A percentile compares a stretch with the other conserved stretches of the same genome.
Conservation (phyloP, 2,329 filamentous ascomycete genomes). For the Cladorrhinum sp. region DNA sequence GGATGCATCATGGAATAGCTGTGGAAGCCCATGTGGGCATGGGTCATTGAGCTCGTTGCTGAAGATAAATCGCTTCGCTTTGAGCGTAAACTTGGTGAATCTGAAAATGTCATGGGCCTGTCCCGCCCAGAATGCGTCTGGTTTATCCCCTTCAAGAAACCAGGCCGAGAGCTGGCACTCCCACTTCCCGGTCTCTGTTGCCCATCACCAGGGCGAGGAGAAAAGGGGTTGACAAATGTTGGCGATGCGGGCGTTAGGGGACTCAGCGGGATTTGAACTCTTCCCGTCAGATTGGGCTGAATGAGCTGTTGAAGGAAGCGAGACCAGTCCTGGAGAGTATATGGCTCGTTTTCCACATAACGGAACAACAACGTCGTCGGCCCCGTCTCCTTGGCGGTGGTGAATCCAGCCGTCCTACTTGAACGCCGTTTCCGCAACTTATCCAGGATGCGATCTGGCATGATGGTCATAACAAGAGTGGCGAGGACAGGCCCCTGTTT, state of each 20-base stretch:
- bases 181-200: slow-evolving; percentile 45
- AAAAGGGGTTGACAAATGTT: slow-evolving; percentile 53
- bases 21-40: slow-evolving; percentile 38
- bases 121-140: slow-evolving; percentile 50
- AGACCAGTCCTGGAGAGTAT: slow-evolving; percentile 59
- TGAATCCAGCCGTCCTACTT: slow-evolving; percentile 58
- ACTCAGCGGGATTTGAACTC: slow-evolving; percentile 38
- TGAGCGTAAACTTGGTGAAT: slow-evolving; percentile 59
- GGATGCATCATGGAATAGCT: slow-evolving; percentile 53
- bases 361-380: slow-evolving; percentile 57
- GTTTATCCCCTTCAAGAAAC: slow-evolving; percentile 47
- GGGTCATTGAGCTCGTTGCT: slow-evolving; percentile 49
- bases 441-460: slow-evolving; percentile 50
- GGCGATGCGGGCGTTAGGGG: slow-evolving; percentile 54
- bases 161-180: slow-evolving; percentile 36
- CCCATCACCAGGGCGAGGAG: slow-evolving; percentile 40
- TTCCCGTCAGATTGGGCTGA: slow-evolving; percentile 40
- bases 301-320: slow-evolving; percentile 47
- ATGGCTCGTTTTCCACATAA: slow-evolving; percentile 47
- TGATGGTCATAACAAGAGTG: slow-evolving; percentile 57
- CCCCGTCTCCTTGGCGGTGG: slow-evolving; percentile 48
- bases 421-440: slow-evolving; percentile 63
- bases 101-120: slow-evolving; percentile 52
- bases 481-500: slow-evolving; percentile 60
- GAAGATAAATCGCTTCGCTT: slow-evolving; percentile 62